These are phyloP conservation scores for Dentipellis sp. DNA, from an alignment of 768 basidiomycete species.

Conservation along the genomic window DNA sequence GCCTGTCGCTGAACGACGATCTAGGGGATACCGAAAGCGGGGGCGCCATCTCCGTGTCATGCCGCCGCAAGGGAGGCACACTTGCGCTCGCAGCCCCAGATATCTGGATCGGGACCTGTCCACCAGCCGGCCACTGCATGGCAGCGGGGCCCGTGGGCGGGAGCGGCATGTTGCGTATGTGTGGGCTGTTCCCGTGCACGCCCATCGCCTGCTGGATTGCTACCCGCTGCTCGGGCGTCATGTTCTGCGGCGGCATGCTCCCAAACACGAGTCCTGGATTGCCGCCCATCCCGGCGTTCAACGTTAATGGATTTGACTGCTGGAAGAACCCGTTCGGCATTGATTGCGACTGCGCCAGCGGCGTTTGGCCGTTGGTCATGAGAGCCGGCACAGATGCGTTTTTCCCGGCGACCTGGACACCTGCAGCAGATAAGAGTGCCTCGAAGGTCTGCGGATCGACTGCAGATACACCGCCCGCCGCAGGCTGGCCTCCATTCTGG, in stretches of 20 bases:
- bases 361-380: neutral
- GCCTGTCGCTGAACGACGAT: neutral
- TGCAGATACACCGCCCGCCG: neutral
- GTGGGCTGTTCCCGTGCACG: neutral
- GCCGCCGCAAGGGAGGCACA: neutral
- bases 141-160: neutral
- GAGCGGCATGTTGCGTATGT: neutral
- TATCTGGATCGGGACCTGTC: neutral
- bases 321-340: neutral
- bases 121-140: neutral
- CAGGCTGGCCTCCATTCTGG: neutral
- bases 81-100: neutral
- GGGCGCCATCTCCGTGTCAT: neutral
- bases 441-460: neutral
- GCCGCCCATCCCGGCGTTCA: neutral
- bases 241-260: too few relatives aligned
- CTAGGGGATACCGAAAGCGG: neutral
- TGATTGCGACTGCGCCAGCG: neutral
- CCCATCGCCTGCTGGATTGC: neutral
- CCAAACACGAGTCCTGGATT: neutral
- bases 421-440: neutral
- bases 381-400: neutral
- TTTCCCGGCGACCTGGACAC: neutral
- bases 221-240: too few relatives aligned
- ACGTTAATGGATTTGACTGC: neutral